Evolutionary conservation across 2,329 filamentous ascomycete species (phyloP).

Genomic region (Aspergillus uvarum): DNA sequence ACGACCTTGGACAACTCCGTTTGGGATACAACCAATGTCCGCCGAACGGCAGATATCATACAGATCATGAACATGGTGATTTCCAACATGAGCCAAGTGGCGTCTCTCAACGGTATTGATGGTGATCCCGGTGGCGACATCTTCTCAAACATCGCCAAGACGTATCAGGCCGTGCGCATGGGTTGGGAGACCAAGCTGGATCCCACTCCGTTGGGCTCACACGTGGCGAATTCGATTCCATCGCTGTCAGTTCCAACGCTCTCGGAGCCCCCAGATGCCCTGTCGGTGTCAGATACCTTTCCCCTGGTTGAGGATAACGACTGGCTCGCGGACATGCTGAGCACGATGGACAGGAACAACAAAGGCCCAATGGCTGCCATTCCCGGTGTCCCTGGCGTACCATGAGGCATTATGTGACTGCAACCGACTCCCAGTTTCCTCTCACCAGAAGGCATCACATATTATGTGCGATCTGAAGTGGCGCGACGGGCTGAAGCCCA

Average conservation of each 20-base stretch:
- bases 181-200: conserved; percentile 9
- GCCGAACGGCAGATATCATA: conserved; percentile 7
- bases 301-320: conserved; percentile 3
- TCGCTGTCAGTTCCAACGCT: neutral
- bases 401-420: neutral
- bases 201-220: neutral
- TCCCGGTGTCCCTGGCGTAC: neutral
- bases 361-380: neutral
- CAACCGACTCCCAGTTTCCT: neutral
- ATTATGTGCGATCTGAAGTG: neutral
- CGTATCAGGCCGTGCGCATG: conserved; percentile 7
- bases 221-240: neutral
- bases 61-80: conserved; percentile 3
- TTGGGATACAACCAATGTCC: conserved; percentile 9
- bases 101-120: neutral
- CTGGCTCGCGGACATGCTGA: conserved; percentile 9
- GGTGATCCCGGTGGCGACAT: conserved; percentile 7
- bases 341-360: neutral
- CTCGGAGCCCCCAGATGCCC: neutral
- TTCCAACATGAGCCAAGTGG: conserved; percentile 4
- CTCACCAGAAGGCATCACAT: neutral
- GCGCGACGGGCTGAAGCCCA: neutral
- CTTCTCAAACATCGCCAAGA: conserved; percentile 8
- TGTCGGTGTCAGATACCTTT: neutral
- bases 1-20: conserved; percentile 7